Percentiles rank a stretch among this genome's conserved stretches.
Conservation (phyloP, 805 yeast genomes). For the Ogataea salicorniae region DNA sequence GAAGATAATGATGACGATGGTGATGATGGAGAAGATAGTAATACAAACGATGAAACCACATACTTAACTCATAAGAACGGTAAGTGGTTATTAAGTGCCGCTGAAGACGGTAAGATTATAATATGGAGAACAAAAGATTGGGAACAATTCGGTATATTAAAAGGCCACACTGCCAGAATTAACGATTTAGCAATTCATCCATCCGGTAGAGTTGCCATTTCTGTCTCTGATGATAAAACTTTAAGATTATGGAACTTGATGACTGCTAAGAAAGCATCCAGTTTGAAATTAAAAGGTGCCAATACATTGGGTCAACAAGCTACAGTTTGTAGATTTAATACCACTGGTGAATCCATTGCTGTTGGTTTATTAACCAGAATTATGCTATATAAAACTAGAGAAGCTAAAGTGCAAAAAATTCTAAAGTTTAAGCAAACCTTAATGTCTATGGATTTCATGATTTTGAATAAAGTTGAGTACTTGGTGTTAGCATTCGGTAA, state of each 20-base stretch:
- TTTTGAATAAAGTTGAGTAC: conserved; percentile 46
- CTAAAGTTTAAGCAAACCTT: conserved; percentile 48
- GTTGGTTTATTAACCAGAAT: conserved; percentile 70
- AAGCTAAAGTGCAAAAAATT: conserved; percentile 54
- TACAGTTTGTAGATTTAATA: conserved; percentile 23
- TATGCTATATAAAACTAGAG: conserved; percentile 57
- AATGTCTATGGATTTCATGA: conserved; percentile 59
- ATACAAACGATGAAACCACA: not conserved
- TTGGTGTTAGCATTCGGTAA: conserved; percentile 64
- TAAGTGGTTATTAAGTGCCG: conserved; percentile 87
- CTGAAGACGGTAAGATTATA: conserved; percentile 84
- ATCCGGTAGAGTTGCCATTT: conserved; percentile 81
- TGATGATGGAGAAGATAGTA: conserved; percentile 15
- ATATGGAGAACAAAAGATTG: conserved; percentile 97
- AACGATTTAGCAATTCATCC: conserved; percentile 89
- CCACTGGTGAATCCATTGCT: conserved; percentile 68
- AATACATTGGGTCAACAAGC: conserved; percentile 56
- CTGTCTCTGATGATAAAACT: conserved; percentile 81
- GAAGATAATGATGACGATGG: conserved; percentile 14
- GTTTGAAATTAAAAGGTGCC: conserved; percentile 63
- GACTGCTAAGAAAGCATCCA: conserved; percentile 93
- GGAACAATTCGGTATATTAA: conserved; percentile 84
- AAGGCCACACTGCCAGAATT: conserved; percentile 82
- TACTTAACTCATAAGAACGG: conserved; percentile 42
- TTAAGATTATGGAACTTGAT: conserved; percentile 90